A percentile compares a stretch with the other conserved stretches of the same genome.
phyloP scores from a whole-genome alignment of 495 filamentous ascomycete genomes.

The Schizothecium vesticola region DNA sequence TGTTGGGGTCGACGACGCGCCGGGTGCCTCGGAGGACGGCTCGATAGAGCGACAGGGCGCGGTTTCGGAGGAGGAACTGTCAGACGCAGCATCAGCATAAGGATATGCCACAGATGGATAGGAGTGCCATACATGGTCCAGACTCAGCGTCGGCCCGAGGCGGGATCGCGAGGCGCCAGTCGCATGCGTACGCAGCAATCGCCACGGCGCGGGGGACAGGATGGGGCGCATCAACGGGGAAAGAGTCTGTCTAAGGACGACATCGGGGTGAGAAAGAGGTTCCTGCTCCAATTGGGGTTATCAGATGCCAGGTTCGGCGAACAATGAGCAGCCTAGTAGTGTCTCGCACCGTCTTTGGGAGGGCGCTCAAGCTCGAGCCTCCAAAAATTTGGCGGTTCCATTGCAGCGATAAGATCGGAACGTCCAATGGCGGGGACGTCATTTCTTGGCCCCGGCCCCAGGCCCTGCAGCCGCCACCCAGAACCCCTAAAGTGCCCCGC shows the following conservation, averaged over 20 bases:
- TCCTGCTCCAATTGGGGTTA: background rate
- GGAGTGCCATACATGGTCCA: slow-evolving; percentile 44
- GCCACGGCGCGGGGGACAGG: slow-evolving; percentile 19
- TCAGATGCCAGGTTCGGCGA: background rate
- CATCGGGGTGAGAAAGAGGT: background rate
- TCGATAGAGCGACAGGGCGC: slow-evolving; percentile 53
- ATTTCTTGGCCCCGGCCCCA: background rate
- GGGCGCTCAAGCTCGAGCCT: background rate
- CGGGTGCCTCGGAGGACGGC: slow-evolving; percentile 48
- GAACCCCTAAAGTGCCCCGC: background rate
- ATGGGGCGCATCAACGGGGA: slow-evolving; percentile 25
- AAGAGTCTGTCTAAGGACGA: background rate
- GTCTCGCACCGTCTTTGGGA: background rate
- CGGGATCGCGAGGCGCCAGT: slow-evolving; percentile 27
- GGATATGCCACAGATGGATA: background rate
- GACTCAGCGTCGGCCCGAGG: slow-evolving; percentile 36
- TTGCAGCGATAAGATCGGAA: background rate
- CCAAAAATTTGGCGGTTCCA: background rate
- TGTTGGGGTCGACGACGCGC: slow-evolving; percentile 44
- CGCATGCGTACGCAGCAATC: slow-evolving; percentile 37
- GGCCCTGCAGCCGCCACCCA: background rate
- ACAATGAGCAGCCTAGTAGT: background rate
- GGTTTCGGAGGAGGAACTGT: slow-evolving; percentile 56
- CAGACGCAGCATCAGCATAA: background rate
- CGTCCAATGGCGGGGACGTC: background rate